A percentile compares a stretch with the other conserved stretches of the same genome.
Evolutionary conservation across 2,329 filamentous ascomycete genomes (phyloP).

Genomic region (Septoria linicola): DNA sequence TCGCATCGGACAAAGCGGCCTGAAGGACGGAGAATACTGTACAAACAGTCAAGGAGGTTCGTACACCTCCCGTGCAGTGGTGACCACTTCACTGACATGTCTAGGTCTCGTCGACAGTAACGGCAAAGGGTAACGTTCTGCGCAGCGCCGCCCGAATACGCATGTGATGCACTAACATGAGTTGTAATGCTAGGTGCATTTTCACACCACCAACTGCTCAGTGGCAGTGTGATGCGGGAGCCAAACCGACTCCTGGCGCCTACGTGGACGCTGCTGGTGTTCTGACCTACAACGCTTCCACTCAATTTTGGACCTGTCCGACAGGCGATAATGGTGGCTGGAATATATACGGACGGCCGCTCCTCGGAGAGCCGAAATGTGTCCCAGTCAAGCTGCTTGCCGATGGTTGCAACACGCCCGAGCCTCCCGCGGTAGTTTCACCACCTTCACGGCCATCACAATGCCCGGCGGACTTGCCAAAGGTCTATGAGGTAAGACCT

Average conservation of each 20-base stretch:
- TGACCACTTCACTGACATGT: neutral
- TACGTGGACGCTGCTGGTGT: constrained; percentile 54
- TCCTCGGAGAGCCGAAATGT: constrained; percentile 49
- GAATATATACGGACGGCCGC: constrained; percentile 54
- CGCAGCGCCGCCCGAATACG: too few relatives aligned
- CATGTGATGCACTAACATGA: neutral
- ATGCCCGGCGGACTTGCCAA: constrained; percentile 20
- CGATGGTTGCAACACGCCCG: constrained; percentile 17
- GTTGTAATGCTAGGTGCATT: constrained; percentile 54
- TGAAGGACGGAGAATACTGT: constrained; percentile 52
- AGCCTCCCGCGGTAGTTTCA: constrained; percentile 12
- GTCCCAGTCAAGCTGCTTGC: constrained; percentile 48
- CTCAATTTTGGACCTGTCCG: constrained; percentile 61
- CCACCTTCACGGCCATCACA: constrained; percentile 11
- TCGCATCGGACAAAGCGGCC: constrained; percentile 51
- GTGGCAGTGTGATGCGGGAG: constrained; percentile 61
- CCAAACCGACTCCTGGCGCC: constrained; percentile 56
- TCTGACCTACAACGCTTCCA: constrained; percentile 53
- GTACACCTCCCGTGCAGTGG: constrained; percentile 2
- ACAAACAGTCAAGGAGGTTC: constrained; percentile 51
- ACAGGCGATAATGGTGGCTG: constrained; percentile 56
- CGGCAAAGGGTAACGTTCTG: constrained; percentile 49
- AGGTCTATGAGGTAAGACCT: constrained; percentile 7
- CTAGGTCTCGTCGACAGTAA: constrained; percentile 53
- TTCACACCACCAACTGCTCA: constrained; percentile 60